Conservation (phyloP, 2,329 filamentous ascomycete genomes). For the Claviceps pazoutovae region DNA sequence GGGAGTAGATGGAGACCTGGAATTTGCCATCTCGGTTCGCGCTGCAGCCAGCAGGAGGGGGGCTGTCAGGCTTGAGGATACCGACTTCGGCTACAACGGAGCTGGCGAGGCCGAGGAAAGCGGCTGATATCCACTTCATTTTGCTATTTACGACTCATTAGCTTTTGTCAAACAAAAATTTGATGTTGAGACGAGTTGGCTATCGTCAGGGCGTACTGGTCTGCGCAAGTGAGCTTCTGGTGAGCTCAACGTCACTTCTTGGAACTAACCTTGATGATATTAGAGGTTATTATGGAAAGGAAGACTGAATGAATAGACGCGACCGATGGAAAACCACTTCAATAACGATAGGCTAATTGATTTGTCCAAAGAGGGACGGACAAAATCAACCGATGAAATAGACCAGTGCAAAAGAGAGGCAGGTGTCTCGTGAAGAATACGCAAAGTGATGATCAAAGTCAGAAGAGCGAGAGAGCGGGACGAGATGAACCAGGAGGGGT, state of each 20-base stretch:
- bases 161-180: neutral
- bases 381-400: slow-evolving; percentile 20
- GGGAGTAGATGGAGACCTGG: slow-evolving; percentile 39
- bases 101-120: slow-evolving; percentile 27
- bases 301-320: neutral
- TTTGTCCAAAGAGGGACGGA: slow-evolving; percentile 14
- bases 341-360: slow-evolving; percentile 4
- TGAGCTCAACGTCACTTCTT: neutral
- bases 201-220: neutral
- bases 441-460: neutral
- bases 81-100: slow-evolving; percentile 28
- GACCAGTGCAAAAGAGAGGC: slow-evolving; percentile 3
- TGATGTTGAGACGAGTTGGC: too few relatives aligned
- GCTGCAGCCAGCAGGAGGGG: slow-evolving; percentile 39
- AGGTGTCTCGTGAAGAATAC: slow-evolving; percentile 4
- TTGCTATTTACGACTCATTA: slow-evolving; percentile 8
- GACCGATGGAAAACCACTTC: neutral
- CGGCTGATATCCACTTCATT: slow-evolving; percentile 20
- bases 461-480: neutral
- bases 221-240: neutral
- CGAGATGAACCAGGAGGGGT: neutral
- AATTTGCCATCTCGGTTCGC: slow-evolving; percentile 38
- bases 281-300: neutral
- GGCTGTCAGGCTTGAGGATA: slow-evolving; percentile 32
- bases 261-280: slow-evolving; percentile 4